Evolutionary conservation across 2,329 filamentous ascomycete genomes (phyloP), one percentile per base, ranked within the genome.

Genomic region (Clarireedia monteithiana): DNA sequence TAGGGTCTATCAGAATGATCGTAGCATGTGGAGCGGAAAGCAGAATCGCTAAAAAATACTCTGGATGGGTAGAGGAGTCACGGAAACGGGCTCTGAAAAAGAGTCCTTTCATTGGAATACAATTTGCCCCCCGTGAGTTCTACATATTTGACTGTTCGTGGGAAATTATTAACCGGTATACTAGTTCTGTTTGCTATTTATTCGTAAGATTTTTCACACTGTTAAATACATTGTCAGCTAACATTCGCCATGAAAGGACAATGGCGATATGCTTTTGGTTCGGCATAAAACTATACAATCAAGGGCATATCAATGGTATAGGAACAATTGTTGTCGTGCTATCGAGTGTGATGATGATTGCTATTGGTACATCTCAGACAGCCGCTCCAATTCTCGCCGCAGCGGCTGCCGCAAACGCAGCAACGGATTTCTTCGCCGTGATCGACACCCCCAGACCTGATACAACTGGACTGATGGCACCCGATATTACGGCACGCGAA

Each of bases 201-300:
- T 60, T 55, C 58, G 64, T 59, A 53, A 55, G 53, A n/a, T n/a
- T 44, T 36, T 51, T 27, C 34, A 24, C 5, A 6, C 38, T 45
- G 30, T 4, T 12, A 9, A 1, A 12, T 2, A 34, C 3, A 34
- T 12, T 34, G 4, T 30, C 3, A 17, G 30, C 15, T 27, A 6
- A 7, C 9, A 10, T 20, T 30, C 57, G 42, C 27, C 62, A 34
- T n/a, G 14, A 5, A 39, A 76, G 71, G 2, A 73, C 77, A 0
- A 84, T 84, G 59, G 78, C 75, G 1, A 71, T 85, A 23, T 73
- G 77, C 6, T 86, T 86, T 59, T 86, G 81, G 81, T 85, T 79
- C 60, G 83, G 83, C 3, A 76, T 77, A 47, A 79, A 76, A 62
- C 74, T 77, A 0, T 76, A 70, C 48, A 59, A 73, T 2, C 72